Evolutionary conservation across 2,329 filamentous ascomycete genomes (phyloP).

Genomic region (Fusarium verrucosum): DNA sequence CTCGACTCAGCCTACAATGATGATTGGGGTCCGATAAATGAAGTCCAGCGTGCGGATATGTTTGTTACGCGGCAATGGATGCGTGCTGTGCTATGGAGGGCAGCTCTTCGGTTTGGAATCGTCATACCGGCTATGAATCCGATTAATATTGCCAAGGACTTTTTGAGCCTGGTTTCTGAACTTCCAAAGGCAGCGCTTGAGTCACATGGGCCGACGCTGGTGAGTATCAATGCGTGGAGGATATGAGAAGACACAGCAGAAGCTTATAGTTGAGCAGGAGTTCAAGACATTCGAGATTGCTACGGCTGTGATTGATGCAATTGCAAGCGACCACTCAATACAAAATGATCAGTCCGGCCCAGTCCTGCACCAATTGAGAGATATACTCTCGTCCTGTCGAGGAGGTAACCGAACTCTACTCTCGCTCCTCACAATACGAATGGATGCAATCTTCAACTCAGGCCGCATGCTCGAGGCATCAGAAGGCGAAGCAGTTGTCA

Average conservation of each 20-base stretch:
- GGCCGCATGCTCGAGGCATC: constrained; percentile 17
- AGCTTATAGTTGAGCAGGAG: constrained; percentile 42
- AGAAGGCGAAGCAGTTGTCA: constrained; percentile 16
- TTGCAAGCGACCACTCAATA: constrained; percentile 43
- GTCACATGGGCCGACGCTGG: constrained; percentile 59
- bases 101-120: constrained; percentile 49
- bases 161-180: constrained; percentile 54
- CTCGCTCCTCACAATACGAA: constrained; percentile 46
- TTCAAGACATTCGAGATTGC: constrained; percentile 60
- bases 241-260: fast-evolving
- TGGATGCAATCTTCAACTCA: constrained; percentile 39
- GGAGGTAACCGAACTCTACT: constrained; percentile 55
- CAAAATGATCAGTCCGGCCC: constrained; percentile 45
- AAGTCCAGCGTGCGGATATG: constrained; percentile 60
- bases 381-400: constrained; percentile 53
- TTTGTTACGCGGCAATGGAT: constrained; percentile 62
- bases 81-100: constrained; percentile 59
- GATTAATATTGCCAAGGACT: constrained; percentile 57
- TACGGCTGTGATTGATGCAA: constrained; percentile 54
- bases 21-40: constrained; percentile 52
- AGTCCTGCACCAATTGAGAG: constrained; percentile 51
- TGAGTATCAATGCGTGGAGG: background rate
- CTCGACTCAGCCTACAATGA: constrained; percentile 53
- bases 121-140: constrained; percentile 49
- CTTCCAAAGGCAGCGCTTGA: constrained; percentile 59